Conservation (phyloP, 2,329 filamentous ascomycete species). For the Aspergillus vadensis region DNA sequence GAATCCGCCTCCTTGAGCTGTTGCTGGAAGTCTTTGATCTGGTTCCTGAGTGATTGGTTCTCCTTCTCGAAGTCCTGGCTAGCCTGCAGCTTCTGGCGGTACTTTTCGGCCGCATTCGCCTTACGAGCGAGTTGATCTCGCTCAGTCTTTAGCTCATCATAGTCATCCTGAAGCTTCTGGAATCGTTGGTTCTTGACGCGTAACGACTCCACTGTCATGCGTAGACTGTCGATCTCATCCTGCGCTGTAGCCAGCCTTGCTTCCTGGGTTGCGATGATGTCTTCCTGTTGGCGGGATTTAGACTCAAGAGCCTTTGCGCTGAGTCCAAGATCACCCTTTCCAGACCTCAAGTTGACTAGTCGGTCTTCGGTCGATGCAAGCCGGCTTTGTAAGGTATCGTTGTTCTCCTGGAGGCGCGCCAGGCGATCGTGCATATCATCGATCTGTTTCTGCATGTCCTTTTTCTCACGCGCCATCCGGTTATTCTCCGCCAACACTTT, state of each 20-base stretch:
- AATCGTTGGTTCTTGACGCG: slow-evolving; percentile 49
- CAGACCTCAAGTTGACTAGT: slow-evolving; percentile 55
- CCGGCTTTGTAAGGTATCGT: slow-evolving; percentile 48
- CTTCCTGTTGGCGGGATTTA: slow-evolving; percentile 65
- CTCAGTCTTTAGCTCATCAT: slow-evolving; percentile 52
- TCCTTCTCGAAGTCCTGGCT: slow-evolving; percentile 53
- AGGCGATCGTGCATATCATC: slow-evolving; percentile 61
- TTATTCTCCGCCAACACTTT: slow-evolving; percentile 60
- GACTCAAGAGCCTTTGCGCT: slow-evolving; percentile 45
- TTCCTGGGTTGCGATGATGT: slow-evolving; percentile 71
- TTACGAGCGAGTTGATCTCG: slow-evolving; percentile 50
- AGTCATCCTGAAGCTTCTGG: slow-evolving; percentile 52
- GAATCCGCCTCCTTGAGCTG: slow-evolving; percentile 50
- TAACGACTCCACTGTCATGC: slow-evolving; percentile 48
- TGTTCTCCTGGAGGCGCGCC: slow-evolving; percentile 57
- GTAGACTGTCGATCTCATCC: slow-evolving; percentile 47
- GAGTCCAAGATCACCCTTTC: slow-evolving; percentile 51
- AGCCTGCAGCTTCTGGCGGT: slow-evolving; percentile 52
- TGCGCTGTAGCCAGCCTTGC: slow-evolving; percentile 60
- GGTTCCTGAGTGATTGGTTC: slow-evolving; percentile 48
- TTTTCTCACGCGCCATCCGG: slow-evolving; percentile 55
- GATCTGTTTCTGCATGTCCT: slow-evolving; percentile 49
- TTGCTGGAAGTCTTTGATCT: slow-evolving; percentile 50
- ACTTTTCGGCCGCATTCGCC: slow-evolving; percentile 53
- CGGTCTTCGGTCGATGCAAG: slow-evolving; percentile 52